Conservation (phyloP, 1,139 yeast species). For the Candida sojae region DNA sequence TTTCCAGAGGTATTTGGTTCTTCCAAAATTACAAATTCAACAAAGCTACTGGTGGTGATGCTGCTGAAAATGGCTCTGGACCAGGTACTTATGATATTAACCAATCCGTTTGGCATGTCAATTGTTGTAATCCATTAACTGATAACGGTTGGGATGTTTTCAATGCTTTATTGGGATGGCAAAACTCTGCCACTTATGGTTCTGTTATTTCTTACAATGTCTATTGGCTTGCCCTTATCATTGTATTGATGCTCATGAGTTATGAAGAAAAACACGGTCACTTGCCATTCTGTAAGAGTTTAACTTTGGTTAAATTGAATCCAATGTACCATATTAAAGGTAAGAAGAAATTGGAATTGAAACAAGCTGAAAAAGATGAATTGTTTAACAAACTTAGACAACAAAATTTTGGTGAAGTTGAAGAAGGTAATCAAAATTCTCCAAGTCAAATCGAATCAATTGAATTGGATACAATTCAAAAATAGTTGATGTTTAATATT, state of each 20-base stretch:
- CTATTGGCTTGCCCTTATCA: constrained; percentile 73
- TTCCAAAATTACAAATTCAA: constrained; percentile 69
- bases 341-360: constrained; percentile 62
- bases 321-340: constrained; percentile 73
- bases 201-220: constrained; percentile 81
- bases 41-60: constrained; percentile 79
- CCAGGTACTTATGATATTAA: constrained; percentile 86
- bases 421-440: constrained; percentile 7
- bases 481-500: background rate
- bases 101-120: constrained; percentile 86
- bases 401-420: constrained; percentile 11
- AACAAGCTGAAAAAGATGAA: constrained; percentile 52
- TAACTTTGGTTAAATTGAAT: constrained; percentile 58
- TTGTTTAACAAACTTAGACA: constrained; percentile 42
- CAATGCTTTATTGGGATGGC: constrained; percentile 49
- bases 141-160: constrained; percentile 95
- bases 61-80: constrained; percentile 85
- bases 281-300: constrained; percentile 43
- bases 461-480: constrained; percentile 1
- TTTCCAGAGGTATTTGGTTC: constrained; percentile 89
- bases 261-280: constrained; percentile 64
- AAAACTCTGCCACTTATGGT: constrained; percentile 72
- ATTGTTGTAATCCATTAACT: constrained; percentile 87
- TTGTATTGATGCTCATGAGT: constrained; percentile 57
- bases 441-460: constrained; percentile 1